Evolutionary conservation across 306 rosid species (phyloP).

Genomic region (Argentina anserina): DNA sequence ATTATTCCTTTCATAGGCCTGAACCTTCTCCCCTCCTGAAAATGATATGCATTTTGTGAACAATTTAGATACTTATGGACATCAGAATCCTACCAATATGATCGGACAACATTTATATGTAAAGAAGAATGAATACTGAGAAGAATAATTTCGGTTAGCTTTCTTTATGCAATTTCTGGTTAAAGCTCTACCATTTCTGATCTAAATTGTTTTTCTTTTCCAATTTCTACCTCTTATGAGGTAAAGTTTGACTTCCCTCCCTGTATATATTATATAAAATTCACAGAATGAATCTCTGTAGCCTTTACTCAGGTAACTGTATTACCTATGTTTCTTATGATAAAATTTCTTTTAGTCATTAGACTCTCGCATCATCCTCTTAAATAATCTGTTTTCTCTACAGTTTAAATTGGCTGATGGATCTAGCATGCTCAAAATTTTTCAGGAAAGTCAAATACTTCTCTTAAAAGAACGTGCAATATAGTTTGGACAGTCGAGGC

Average conservation of each 20-base stretch:
- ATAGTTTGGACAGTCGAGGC: constrained; percentile 76
- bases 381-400: constrained; percentile 13
- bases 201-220: background rate
- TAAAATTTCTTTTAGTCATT: background rate
- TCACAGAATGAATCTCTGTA: background rate
- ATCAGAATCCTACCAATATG: background rate
- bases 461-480: constrained; percentile 51
- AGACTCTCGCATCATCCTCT: constrained; percentile 15
- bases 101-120: background rate
- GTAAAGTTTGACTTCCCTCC: background rate
- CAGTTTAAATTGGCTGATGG: constrained; percentile 39
- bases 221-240: background rate
- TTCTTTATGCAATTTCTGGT: background rate
- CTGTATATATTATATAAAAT: background rate
- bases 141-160: background rate
- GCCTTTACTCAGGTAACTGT: background rate
- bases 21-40: background rate
- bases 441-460: constrained; percentile 50
- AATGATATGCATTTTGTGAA: background rate
- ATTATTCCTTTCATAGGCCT: background rate
- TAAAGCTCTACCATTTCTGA: background rate
- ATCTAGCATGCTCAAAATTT: constrained; percentile 31
- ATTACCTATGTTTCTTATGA: constrained; percentile 1
- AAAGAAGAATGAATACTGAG: background rate
- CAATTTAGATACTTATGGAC: constrained; percentile 6